Evolutionary conservation across 2,329 filamentous ascomycete genomes (phyloP).

Genomic region (Orbilia brochopaga): DNA sequence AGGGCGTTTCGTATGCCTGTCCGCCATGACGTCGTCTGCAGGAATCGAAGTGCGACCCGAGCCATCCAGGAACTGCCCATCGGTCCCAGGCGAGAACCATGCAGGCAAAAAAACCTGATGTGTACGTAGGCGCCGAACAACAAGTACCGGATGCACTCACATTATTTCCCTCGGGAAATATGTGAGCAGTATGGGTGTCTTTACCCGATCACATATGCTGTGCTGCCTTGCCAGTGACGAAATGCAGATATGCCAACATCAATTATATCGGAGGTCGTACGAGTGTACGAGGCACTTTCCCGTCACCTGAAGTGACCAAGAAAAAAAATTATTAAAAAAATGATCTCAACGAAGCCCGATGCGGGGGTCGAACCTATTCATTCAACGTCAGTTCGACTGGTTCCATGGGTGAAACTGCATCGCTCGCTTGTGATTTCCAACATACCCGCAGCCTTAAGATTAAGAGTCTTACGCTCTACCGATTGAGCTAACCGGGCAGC

Average conservation of each 20-base stretch:
- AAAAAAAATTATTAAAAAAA: too few relatives aligned
- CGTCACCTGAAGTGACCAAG: too few relatives aligned
- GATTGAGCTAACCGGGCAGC: slow-evolving; percentile 66
- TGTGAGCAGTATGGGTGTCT: too few relatives aligned
- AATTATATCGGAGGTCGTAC: too few relatives aligned
- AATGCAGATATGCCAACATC: too few relatives aligned
- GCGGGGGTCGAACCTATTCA: slow-evolving; percentile 56
- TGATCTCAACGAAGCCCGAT: slow-evolving; percentile 4
- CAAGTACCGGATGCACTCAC: too few relatives aligned
- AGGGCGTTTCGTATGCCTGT: slow-evolving; percentile 21
- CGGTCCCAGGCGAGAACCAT: background rate
- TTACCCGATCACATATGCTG: too few relatives aligned
- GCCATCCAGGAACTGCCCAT: background rate
- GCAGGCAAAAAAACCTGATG: background rate
- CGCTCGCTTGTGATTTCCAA: background rate
- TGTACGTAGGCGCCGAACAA: too few relatives aligned
- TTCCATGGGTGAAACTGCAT: background rate
- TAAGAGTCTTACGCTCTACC: slow-evolving; percentile 75
- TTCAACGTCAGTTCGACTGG: background rate
- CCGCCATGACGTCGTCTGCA: slow-evolving; percentile 48
- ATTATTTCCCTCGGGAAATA: too few relatives aligned
- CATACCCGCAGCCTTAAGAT: slow-evolving; percentile 59
- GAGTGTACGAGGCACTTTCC: too few relatives aligned
- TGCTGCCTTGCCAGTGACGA: too few relatives aligned
- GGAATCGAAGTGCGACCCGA: slow-evolving; percentile 16